phyloP scores from a whole-genome alignment of 2,329 filamentous ascomycete genomes.

The Cadophora luteo-olivacea region DNA sequence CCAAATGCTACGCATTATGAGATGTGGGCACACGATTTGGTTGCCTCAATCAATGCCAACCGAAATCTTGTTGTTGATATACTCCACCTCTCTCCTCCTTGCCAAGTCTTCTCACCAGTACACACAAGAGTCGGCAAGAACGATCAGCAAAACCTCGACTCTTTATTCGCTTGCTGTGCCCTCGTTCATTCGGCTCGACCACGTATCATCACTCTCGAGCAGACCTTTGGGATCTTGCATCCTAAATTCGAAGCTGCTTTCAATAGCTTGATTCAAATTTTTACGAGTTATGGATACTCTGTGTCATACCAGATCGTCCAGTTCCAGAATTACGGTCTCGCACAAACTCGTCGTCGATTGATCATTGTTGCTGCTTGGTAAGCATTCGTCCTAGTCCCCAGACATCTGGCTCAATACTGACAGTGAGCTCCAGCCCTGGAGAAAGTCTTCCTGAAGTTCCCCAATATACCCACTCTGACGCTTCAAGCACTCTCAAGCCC shows the following conservation, averaged over 20 bases:
- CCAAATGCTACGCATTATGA: conserved; percentile 38
- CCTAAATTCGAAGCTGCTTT: conserved; percentile 24
- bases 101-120: conserved; percentile 75
- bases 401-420: too few relatives aligned
- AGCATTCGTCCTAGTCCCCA: too few relatives aligned
- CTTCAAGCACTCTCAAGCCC: conserved; percentile 46
- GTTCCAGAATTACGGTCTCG: conserved; percentile 50
- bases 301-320: conserved; percentile 69
- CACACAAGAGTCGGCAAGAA: conserved; percentile 65
- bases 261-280: conserved; percentile 60
- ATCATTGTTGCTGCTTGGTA: conserved; percentile 59
- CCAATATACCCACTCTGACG: conserved; percentile 59
- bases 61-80: conserved; percentile 60
- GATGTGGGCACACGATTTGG: conserved; percentile 56
- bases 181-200: conserved; percentile 66
- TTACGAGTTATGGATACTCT: conserved; percentile 70
- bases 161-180: conserved; percentile 56
- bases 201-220: conserved; percentile 75
- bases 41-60: conserved; percentile 38
- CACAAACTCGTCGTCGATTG: conserved; percentile 47
- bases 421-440: too few relatives aligned
- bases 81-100: conserved; percentile 78
- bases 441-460: conserved; percentile 73
- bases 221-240: conserved; percentile 70
- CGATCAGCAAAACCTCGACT: conserved; percentile 72